Base-by-base conservation (phyloP, 805 yeast genomes). In the Lipomyces orientalis region DNA sequence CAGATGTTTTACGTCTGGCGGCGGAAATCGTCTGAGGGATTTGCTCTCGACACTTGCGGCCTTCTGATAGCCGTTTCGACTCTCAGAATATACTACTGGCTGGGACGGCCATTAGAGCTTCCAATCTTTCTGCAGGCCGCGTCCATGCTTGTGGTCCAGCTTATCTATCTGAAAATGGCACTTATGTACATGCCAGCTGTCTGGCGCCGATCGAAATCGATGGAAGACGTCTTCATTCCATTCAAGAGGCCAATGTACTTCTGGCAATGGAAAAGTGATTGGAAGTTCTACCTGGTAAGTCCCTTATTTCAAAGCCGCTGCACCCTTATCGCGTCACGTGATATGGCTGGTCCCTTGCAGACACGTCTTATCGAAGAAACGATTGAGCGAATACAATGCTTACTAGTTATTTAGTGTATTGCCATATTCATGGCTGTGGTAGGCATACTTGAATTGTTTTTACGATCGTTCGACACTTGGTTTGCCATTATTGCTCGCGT, bases 21-120 rank as follows among this genome's bases (percentile, higher is more conserved):
- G 58, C 84, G 85, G 43, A 81, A 87, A 75, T 84, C 93, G 0
- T 85, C 94, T 0, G 81, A 85, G 29, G 98, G 97, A 29, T 92
- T 93, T 75, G 90, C 97, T 4, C 81, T 92, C n/a, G 98, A 93
- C 78, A 90, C 93, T 10, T 93, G 97, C 79, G 93, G 92, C 6
- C 91, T 97, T 6, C 92, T 93, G 97, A 76, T 93, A 69, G 82
- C 91, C 70, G 88, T 97, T 0, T 85, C 92, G 54, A 85, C 87
- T 4, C 79, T 92, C 58, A 82, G 96, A 71, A 88, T 93, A 34
- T 86, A 87, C 64, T 93, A 91, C 80, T 93, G 89, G 80, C 77
- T 89, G 69, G 88, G 91, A 60, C 85, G 88, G 58, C 97, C 97
- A 0, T 93, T 88, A 76, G 97, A 93, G 76, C 77, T 85, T n/a